These are phyloP conservation scores for Cordyceps javanica DNA, from an alignment of 2,329 filamentous ascomycete species.

Conservation along the genomic window DNA sequence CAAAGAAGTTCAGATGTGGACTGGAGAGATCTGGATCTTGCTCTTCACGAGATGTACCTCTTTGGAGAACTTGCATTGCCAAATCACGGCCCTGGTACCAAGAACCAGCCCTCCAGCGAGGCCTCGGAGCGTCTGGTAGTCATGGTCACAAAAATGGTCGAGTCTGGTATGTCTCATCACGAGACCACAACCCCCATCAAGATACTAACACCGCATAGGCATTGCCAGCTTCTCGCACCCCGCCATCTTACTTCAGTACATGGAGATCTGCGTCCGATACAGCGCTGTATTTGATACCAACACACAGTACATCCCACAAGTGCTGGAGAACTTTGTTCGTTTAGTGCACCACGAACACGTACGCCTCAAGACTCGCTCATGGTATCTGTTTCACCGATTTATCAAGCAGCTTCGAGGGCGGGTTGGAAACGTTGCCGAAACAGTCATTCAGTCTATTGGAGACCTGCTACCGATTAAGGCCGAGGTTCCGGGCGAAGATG, in stretches of 20 bases:
- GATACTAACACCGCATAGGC: conserved; percentile 40
- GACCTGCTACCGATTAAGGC: conserved; percentile 89
- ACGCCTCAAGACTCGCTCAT: conserved; percentile 83
- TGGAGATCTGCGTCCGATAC: conserved; percentile 97
- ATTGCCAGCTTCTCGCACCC: conserved; percentile 83
- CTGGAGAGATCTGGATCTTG: conserved; percentile 92
- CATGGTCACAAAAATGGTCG: conserved; percentile 95
- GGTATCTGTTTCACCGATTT: conserved; percentile 93
- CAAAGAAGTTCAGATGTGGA: conserved; percentile 70
- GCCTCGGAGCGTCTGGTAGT: conserved; percentile 76
- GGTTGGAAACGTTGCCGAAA: conserved; percentile 84
- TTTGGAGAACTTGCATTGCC: conserved; percentile 93
- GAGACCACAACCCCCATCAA: conserved; percentile 18
- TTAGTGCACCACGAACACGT: conserved; percentile 84
- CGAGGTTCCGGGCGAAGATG: conserved; percentile 69
- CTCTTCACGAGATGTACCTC: conserved; percentile 89
- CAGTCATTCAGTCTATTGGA: conserved; percentile 81
- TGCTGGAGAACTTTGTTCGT: conserved; percentile 85
- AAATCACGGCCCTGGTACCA: conserved; percentile 78
- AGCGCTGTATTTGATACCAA: conserved; percentile 87
- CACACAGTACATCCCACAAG: conserved; percentile 71
- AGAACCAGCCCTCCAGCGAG: conserved; percentile 71
- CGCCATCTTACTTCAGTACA: conserved; percentile 89
- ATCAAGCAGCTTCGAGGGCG: conserved; percentile 81
- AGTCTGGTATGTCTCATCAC: conserved; percentile 60